Evolutionary conservation across 495 filamentous ascomycete species (phyloP).

Genomic region (Penicillium soppii): DNA sequence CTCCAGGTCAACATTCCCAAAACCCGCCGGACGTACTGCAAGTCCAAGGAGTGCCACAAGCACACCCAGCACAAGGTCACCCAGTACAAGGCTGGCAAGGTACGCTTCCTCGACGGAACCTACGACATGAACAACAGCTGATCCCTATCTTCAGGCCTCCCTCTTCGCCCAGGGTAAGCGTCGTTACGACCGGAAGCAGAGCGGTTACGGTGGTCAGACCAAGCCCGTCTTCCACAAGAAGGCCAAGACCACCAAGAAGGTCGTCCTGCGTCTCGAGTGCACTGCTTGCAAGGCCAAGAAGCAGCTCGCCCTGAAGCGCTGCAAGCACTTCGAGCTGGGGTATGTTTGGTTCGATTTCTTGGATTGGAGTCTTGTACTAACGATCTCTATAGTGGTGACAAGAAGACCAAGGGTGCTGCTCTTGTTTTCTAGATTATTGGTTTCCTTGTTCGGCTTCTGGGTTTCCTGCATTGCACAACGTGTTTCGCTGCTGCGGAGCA

Average conservation of each 20-base stretch:
- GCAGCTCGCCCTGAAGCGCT: slow-evolving; percentile 95
- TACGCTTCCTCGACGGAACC: slow-evolving; percentile 22
- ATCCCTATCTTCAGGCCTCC: slow-evolving; percentile 63
- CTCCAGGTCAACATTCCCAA: slow-evolving; percentile 83
- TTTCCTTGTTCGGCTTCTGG: slow-evolving; percentile 52
- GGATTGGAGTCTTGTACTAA: slow-evolving; percentile 18
- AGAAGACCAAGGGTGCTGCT: slow-evolving; percentile 99
- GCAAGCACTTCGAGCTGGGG: slow-evolving; percentile 99
- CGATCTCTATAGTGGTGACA: slow-evolving; percentile 80
- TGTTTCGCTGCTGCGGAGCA: slow-evolving; percentile 38
- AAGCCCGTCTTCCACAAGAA: slow-evolving; percentile 99
- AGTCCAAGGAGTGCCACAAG: slow-evolving; percentile 91
- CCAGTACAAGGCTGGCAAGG: slow-evolving; percentile 96
- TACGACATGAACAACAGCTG: slow-evolving; percentile 18
- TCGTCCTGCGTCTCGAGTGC: slow-evolving; percentile 97
- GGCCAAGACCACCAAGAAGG: slow-evolving; percentile 99
- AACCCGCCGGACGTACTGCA: slow-evolving; percentile 92
- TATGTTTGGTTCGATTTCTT: too few species aligned
- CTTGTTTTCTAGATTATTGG: slow-evolving; percentile 84
- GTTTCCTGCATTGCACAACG: slow-evolving; percentile 47
- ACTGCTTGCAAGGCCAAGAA: slow-evolving; percentile 97
- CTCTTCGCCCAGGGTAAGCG: slow-evolving; percentile 98
- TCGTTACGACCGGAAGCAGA: slow-evolving; percentile 99
- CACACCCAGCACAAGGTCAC: slow-evolving; percentile 94
- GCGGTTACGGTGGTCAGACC: slow-evolving; percentile 98